Base-by-base conservation (phyloP, 2,329 filamentous ascomycete genomes). In the Pyrenophora seminiperda region DNA sequence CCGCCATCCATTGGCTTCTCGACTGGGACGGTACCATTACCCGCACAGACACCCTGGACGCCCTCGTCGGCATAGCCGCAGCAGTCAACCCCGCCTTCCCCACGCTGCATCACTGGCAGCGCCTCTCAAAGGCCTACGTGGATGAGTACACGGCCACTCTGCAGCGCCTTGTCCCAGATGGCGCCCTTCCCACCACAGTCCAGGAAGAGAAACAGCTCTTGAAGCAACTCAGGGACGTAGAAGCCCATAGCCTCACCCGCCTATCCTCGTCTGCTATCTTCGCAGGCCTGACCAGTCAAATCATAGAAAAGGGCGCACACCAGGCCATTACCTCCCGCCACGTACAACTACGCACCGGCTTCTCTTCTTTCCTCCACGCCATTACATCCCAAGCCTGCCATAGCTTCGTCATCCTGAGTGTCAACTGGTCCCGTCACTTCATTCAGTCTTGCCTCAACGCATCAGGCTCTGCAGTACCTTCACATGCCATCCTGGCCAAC, bases 1-100 rank as follows among this genome's bases (percentile, higher is more conserved):
- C 57, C 17, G 34, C 53, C 20, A 49, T 75, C 11, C 68, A 73
- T 36, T 68, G 75, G 58, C 55, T 79, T 6, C 62, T 79, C 11
- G 78, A 80, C 61, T 79, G 74, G 69, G 78, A 80, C 55, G 76
- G 76, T 46, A 79, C 77, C 0, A 59, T 79, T 20, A 79, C 77
- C 10, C 57, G 61, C 32, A 67, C 67, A 17, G 78, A 80, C 55
- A 79, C 77, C 0, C 70, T 79, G 41, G 59, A 72, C n/a, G 47
- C 74, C 11, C 68, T 79, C 7, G 75, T 72, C 32, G 61, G 63
- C 24, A 71, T 79, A 11, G 68, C 73, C 2, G 59, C 62, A n/a
- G 56, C 67, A 20, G 37, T 45, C 19, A 70, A 65, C 17, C 61
- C 65, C 11, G 48, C 48, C 9, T 53, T 57, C 20, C 56, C 59